Evolutionary conservation across 176 grass and related monocot species (phyloP).

Genomic region (Bothriochloa decipiens): DNA sequence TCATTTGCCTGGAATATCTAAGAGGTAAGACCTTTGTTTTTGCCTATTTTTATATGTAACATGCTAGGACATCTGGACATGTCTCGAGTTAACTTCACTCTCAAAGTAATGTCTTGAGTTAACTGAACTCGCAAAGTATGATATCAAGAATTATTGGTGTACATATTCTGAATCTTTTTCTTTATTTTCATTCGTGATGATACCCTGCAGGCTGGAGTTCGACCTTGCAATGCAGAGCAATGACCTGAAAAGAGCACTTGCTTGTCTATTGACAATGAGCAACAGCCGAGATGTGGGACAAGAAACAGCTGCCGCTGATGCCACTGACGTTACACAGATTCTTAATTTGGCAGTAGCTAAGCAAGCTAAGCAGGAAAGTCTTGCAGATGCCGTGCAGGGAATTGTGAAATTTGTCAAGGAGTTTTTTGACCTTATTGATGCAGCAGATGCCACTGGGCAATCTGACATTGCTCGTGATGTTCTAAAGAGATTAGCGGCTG

Average conservation of each 20-base stretch:
- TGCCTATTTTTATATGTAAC: not conserved
- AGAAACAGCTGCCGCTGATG: constrained; percentile 65
- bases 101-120: no score
- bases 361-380: constrained; percentile 96
- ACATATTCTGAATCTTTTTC: constrained; percentile 10
- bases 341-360: constrained; percentile 92
- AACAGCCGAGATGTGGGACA: constrained; percentile 90
- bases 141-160: constrained; percentile 21
- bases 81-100: not conserved
- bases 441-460: constrained; percentile 98
- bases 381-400: constrained; percentile 90
- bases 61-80: constrained; percentile 5
- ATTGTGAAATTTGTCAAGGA: constrained; percentile 99
- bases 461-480: constrained; percentile 92
- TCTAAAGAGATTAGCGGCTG: constrained; percentile 92
- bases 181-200: constrained; percentile 23
- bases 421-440: constrained; percentile 94
- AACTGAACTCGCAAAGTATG: not conserved
- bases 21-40: constrained; percentile 57
- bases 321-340: constrained; percentile 84
- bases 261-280: constrained; percentile 98
- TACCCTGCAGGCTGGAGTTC: constrained; percentile 85
- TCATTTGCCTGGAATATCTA: constrained; percentile 99
- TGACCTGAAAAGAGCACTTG: constrained; percentile 94
- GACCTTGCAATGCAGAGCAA: constrained; percentile 99